A percentile compares a stretch with the other conserved stretches of the same genome.
These are phyloP conservation scores for Phytopythium delawarense DNA, from an alignment of 352 stramenopile species.

Conservation along the genomic window DNA sequence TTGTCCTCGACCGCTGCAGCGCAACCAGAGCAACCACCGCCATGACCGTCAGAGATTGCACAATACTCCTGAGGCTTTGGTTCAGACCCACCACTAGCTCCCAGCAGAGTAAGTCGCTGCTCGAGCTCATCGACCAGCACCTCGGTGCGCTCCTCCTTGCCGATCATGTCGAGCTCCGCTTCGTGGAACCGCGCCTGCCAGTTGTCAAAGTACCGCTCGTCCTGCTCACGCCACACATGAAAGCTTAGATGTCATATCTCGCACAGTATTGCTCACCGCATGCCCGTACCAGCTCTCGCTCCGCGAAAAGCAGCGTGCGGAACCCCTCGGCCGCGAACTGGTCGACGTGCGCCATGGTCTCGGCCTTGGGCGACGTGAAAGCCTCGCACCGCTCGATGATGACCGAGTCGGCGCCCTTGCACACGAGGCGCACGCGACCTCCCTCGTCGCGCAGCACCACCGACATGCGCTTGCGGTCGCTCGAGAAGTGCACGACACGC, in stretches of 20 bases:
- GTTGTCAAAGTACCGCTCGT: slow-evolving; percentile 57
- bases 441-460: slow-evolving; percentile 65
- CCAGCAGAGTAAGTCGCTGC: slow-evolving; percentile 74
- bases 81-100: slow-evolving; percentile 59
- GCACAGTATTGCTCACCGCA: neutral
- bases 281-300: slow-evolving; percentile 56
- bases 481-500: slow-evolving; percentile 69
- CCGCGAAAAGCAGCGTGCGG: slow-evolving; percentile 81
- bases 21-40: neutral
- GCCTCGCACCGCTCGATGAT: slow-evolving; percentile 66
- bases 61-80: neutral
- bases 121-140: slow-evolving; percentile 78
- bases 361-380: slow-evolving; percentile 45
- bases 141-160: slow-evolving; percentile 58
- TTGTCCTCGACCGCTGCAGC: slow-evolving; percentile 95
- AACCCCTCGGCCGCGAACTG: slow-evolving; percentile 83
- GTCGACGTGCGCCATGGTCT: slow-evolving; percentile 74
- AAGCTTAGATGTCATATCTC: neutral
- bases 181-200: slow-evolving; percentile 69
- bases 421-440: slow-evolving; percentile 55
- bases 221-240: slow-evolving; percentile 17
- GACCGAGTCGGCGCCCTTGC: slow-evolving; percentile 80
- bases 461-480: slow-evolving; percentile 81
- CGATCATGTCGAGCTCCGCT: slow-evolving; percentile 66
- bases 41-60: neutral